These are phyloP conservation scores for Trichoderma polysporum DNA, from an alignment of 2,329 filamentous ascomycete species.

Conservation along the genomic window DNA sequence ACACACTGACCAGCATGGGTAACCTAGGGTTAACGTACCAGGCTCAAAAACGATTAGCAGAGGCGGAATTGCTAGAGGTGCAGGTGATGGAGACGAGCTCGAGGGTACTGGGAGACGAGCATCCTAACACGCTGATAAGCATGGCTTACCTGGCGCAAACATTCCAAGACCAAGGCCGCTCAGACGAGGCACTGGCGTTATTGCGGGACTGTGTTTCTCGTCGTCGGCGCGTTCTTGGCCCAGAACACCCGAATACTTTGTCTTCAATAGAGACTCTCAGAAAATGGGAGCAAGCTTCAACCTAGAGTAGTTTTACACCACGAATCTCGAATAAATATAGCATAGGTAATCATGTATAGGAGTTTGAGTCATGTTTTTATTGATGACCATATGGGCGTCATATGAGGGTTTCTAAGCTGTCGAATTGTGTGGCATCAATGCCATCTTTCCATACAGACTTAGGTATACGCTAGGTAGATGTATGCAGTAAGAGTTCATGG, in stretches of 20 bases:
- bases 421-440: too few relatives aligned
- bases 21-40: accelerated
- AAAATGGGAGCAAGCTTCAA: not conserved
- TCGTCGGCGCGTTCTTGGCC: not conserved
- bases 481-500: too few relatives aligned
- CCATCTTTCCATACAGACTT: too few relatives aligned
- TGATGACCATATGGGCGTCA: too few relatives aligned
- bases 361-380: too few relatives aligned
- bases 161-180: not conserved
- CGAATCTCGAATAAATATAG: too few relatives aligned
- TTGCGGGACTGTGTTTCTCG: not conserved
- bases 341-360: too few relatives aligned
- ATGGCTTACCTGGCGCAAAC: not conserved
- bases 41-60: not conserved
- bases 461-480: too few relatives aligned
- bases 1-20: accelerated
- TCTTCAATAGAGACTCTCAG: not conserved
- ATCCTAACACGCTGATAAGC: accelerated
- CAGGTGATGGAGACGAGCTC: not conserved
- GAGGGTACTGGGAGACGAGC: not conserved
- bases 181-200: not conserved
- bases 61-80: not conserved
- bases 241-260: not conserved
- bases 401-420: too few relatives aligned
- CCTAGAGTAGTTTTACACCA: not conserved